Conservation (phyloP, 441 rosid genomes). For the Bruguiera hainesii region DNA sequence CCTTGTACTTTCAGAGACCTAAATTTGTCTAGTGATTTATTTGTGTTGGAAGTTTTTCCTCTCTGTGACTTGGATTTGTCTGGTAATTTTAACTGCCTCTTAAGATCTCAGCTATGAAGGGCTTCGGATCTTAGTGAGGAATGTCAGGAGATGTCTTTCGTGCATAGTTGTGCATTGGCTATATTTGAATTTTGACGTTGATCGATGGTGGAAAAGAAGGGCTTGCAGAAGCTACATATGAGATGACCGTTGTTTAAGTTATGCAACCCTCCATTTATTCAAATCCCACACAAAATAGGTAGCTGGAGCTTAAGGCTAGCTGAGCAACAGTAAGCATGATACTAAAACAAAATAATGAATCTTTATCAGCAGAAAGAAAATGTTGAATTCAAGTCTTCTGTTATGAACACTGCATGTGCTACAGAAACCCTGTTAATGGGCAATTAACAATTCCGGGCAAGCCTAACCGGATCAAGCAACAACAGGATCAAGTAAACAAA, state of each 20-base stretch:
- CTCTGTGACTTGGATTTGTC: neutral
- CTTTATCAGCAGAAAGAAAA: neutral
- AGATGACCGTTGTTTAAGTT: no score
- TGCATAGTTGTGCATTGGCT: no score
- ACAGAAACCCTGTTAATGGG: slow-evolving; percentile 28
- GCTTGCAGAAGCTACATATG: no score
- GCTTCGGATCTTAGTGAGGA: no score
- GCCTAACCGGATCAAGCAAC: slow-evolving; percentile 15
- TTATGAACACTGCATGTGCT: neutral
- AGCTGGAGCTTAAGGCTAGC: neutral
- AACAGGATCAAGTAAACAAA: slow-evolving; percentile 14
- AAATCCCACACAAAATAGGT: no score
- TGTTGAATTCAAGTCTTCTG: no score
- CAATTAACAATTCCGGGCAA: slow-evolving; percentile 22
- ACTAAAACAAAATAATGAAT: neutral
- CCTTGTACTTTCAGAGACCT: neutral
- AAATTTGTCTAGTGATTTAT: neutral
- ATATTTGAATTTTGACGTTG: no score
- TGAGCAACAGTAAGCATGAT: neutral
- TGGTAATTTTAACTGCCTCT: neutral
- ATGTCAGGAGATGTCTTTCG: no score
- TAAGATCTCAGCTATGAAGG: neutral
- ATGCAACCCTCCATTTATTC: no score
- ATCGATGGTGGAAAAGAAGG: no score
- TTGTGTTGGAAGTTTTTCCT: neutral